phyloP scores from a whole-genome alignment of 345 rosid genomes.

The Reutealis trisperma region DNA sequence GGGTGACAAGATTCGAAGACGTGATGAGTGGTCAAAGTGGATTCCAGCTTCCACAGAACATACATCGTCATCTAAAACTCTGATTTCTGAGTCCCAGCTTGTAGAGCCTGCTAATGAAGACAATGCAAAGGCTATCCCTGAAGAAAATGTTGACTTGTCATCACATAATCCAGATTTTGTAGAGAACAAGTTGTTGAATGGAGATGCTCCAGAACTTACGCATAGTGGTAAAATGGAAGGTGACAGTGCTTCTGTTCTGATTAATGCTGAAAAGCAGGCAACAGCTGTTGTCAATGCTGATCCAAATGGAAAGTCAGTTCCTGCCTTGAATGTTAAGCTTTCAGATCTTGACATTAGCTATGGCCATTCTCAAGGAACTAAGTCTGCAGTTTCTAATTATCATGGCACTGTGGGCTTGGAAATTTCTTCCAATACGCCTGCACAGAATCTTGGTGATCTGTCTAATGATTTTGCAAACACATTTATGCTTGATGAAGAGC shows the following conservation, averaged over 20 bases:
- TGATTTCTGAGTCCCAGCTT: constrained; percentile 39
- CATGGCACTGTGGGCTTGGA: constrained; percentile 31
- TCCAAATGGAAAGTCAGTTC: constrained; percentile 21
- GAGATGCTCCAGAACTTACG: constrained; percentile 22
- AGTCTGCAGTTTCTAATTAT: constrained; percentile 32
- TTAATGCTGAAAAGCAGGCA: constrained; percentile 21
- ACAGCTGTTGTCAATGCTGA: constrained; percentile 20
- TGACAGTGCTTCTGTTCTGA: constrained; percentile 11
- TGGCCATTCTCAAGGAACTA: constrained; percentile 34
- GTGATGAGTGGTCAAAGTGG: constrained; percentile 83
- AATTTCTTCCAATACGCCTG: constrained; percentile 24
- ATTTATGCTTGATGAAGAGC: constrained; percentile 92
- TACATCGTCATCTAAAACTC: constrained; percentile 30
- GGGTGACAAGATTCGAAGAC: constrained; percentile 79
- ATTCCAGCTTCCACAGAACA: constrained; percentile 37
- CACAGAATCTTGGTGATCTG: constrained; percentile 46
- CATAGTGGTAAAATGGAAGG: constrained; percentile 18
- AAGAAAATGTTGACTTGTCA: constrained; percentile 26
- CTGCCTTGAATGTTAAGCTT: constrained; percentile 26
- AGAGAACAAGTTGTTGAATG: constrained; percentile 21
- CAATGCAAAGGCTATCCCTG: constrained; percentile 21
- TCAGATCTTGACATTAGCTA: constrained; percentile 24
- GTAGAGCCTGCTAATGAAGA: constrained; percentile 39
- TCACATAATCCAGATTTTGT: constrained; percentile 3
- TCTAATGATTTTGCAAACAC: constrained; percentile 72